Base-by-base conservation (phyloP, 2,329 filamentous ascomycete genomes). In the Fusarium nematophilum region DNA sequence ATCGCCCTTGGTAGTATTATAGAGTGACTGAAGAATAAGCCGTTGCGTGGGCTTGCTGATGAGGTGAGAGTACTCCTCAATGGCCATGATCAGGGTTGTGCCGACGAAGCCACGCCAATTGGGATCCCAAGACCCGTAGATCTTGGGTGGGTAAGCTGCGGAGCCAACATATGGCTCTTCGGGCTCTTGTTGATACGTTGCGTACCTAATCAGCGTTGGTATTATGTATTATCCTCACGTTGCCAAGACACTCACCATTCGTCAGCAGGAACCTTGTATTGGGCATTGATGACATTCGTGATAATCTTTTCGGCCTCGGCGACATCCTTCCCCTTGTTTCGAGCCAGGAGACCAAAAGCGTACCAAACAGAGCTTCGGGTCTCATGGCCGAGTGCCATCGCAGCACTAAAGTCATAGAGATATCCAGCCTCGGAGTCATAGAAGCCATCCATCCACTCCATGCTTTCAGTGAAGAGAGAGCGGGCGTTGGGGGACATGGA, bases 101-200 rank as follows among this genome's bases (percentile, higher is more conserved):
- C 84, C 84, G 27, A 88, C 78, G 52, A 89, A 88, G 1, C 85
- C 86, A 43, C 86, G 77, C 86, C 86, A 88, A 57, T 89, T 88
- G 2, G 85, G 85, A 61, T 88, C 86, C 82, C 84, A 88, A 0
- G 81, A 79, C 50, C 80, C 78, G 66, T 87, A 86, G 27, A 84
- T 83, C 4, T 70, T 66, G n/a, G 78, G 70, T 1, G 78, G 76
- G 58, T 88, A 88, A 13, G 74, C 70, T 2, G 72, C 47, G 3
- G 77, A 81, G 14, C 84, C 85, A 5, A 88, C 81, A 3, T 78
- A 79, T 0, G 86, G 86, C 68, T 88, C 81, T 61, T 88, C 84
- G 0, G 83, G 82, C 34, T 83, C 77, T 23, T 78, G 73, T 37
- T 84, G 81, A 60, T 86, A 87, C 78, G 77, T 77, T 71, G 29